Evolutionary conservation across 176 grass and related monocot genomes (phyloP).

Genomic region (Zoysia pacifica): DNA sequence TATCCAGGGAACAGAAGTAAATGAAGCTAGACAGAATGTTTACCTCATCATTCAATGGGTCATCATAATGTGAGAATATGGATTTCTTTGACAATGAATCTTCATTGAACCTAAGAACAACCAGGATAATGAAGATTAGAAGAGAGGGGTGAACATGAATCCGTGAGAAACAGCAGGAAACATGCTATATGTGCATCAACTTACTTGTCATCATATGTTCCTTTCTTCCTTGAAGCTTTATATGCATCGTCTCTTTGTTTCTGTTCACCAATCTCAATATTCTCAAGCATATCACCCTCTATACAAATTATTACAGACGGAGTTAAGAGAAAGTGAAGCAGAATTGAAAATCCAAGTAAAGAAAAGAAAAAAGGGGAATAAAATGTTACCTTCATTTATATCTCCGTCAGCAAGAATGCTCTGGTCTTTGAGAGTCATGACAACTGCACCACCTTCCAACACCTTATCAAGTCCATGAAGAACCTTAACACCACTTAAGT

Average conservation of each 20-base stretch:
- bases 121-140: slow-evolving; percentile 15
- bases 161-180: slow-evolving; percentile 13
- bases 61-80: slow-evolving; percentile 85
- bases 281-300: slow-evolving; percentile 92
- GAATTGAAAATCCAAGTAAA: neutral
- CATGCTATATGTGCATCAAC: neutral
- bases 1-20: slow-evolving; percentile 5
- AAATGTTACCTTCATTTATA: slow-evolving; percentile 75
- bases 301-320: slow-evolving; percentile 18
- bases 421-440: slow-evolving; percentile 94
- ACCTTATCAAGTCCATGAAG: slow-evolving; percentile 97
- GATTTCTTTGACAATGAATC: slow-evolving; percentile 59
- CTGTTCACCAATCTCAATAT: slow-evolving; percentile 94
- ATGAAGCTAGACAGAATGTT: slow-evolving; percentile 23
- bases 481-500: slow-evolving; percentile 93
- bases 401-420: slow-evolving; percentile 82
- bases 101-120: slow-evolving; percentile 68
- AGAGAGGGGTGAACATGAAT: neutral
- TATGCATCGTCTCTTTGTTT: slow-evolving; percentile 81
- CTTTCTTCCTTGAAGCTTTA: slow-evolving; percentile 79
- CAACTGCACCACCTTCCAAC: slow-evolving; percentile 91
- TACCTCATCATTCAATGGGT: slow-evolving; percentile 82
- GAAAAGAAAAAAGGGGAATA: neutral
- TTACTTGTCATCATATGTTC: slow-evolving; percentile 89
- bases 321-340: slow-evolving; percentile 43